Conservation (phyloP, 495 filamentous ascomycete species). For the Xylaria sp. region DNA sequence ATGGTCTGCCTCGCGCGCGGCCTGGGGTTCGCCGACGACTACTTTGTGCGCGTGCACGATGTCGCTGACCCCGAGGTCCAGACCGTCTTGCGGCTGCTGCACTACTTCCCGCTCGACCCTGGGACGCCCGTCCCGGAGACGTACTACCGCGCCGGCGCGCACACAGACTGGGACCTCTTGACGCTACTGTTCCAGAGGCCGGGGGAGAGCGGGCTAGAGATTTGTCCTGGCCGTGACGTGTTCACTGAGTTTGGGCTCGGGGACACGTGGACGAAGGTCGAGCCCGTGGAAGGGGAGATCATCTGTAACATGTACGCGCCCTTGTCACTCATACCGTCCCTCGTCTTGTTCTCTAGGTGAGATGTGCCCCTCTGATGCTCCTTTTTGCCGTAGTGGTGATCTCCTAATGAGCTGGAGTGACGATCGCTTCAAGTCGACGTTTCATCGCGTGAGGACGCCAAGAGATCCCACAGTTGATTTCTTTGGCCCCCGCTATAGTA, state of each 20-base stretch:
- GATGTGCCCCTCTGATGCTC: background rate
- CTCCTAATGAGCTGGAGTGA: constrained; percentile 74
- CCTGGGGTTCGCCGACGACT: constrained; percentile 61
- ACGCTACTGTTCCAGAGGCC: constrained; percentile 71
- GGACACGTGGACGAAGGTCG: constrained; percentile 68
- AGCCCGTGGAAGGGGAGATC: constrained; percentile 62
- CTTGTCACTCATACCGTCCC: background rate
- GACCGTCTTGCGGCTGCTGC: constrained; percentile 64
- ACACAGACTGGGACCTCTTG: constrained; percentile 69
- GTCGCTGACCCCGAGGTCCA: constrained; percentile 56
- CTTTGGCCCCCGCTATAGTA: constrained; percentile 65
- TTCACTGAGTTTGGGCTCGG: constrained; percentile 66
- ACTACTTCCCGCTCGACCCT: constrained; percentile 56
- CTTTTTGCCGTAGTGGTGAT: constrained; percentile 52
- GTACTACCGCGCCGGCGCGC: constrained; percentile 69
- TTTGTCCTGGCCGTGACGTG: constrained; percentile 69
- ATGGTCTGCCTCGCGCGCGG: constrained; percentile 67
- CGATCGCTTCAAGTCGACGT: constrained; percentile 71
- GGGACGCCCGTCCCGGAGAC: constrained; percentile 46
- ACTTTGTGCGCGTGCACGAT: constrained; percentile 64
- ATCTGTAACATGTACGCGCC: constrained; percentile 65
- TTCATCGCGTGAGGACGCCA: constrained; percentile 68
- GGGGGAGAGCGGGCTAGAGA: constrained; percentile 68
- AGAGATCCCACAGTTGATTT: constrained; percentile 56
- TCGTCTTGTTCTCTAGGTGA: background rate